A percentile compares a stretch with the other conserved stretches of the same genome.
These are phyloP conservation scores for Polytolypa hystricis DNA, from an alignment of 2,329 filamentous ascomycete genomes.

Conservation along the genomic window DNA sequence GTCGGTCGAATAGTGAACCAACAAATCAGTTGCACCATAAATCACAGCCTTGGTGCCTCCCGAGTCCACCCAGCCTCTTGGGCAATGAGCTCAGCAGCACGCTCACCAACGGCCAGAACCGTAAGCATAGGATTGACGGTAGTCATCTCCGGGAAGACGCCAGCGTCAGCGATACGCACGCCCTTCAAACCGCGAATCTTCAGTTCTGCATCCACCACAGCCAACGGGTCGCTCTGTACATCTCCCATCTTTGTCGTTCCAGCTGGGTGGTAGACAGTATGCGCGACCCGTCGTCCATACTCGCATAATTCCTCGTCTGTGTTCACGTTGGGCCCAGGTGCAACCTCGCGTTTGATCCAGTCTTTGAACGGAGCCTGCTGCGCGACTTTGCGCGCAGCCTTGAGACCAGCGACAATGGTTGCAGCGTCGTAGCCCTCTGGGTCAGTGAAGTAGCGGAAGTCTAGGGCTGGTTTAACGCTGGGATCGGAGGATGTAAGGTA, in stretches of 20 bases:
- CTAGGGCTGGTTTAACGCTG: constrained; percentile 65
- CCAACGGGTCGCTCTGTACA: constrained; percentile 53
- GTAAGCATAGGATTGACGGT: constrained; percentile 87
- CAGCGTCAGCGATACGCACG: constrained; percentile 72
- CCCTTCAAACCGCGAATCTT: constrained; percentile 61
- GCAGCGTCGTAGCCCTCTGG: constrained; percentile 75
- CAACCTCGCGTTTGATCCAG: constrained; percentile 74
- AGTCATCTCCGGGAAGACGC: constrained; percentile 79
- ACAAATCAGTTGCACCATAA: no score
- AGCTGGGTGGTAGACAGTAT: constrained; percentile 83
- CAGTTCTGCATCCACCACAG: constrained; percentile 68
- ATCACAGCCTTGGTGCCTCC: constrained; percentile 43
- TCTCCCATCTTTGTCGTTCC: constrained; percentile 89
- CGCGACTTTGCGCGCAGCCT: constrained; percentile 65
- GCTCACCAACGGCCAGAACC: constrained; percentile 71
- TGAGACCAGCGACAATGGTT: constrained; percentile 66
- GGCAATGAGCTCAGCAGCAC: constrained; percentile 72
- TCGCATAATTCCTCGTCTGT: constrained; percentile 70
- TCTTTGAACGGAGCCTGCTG: constrained; percentile 65
- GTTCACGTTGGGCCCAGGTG: constrained; percentile 61
- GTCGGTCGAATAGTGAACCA: no score
- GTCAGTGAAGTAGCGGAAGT: constrained; percentile 85
- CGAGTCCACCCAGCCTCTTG: constrained; percentile 58
- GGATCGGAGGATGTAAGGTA: constrained; percentile 69
- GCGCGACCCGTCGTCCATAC: constrained; percentile 69